Evolutionary conservation across 768 basidiomycete genomes (phyloP).

Genomic region (Rhizopogon vulgaris): DNA sequence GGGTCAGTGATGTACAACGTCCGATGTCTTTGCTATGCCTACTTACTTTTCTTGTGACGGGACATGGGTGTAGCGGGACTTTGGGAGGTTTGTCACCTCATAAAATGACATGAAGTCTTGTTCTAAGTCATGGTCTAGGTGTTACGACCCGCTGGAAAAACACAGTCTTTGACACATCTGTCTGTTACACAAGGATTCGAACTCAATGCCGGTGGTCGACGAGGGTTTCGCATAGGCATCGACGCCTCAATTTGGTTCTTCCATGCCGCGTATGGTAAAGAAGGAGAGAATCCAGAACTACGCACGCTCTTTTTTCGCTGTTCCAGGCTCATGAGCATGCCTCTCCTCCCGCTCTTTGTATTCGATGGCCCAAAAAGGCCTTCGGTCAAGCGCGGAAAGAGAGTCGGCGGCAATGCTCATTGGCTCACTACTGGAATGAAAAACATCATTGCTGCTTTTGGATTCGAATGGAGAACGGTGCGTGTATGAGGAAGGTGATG

Average conservation of each 20-base stretch:
- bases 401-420: constrained; percentile 52
- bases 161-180: constrained; percentile 71
- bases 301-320: constrained; percentile 84
- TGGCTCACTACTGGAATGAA: constrained; percentile 75
- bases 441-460: constrained; percentile 71
- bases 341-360: constrained; percentile 84
- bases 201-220: constrained; percentile 51
- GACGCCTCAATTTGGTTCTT: constrained; percentile 84
- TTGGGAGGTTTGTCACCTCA: constrained; percentile 36
- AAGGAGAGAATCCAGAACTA: constrained; percentile 85
- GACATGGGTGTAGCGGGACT: constrained; percentile 44
- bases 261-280: constrained; percentile 60
- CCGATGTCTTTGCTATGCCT: not conserved
- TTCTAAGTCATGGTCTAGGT: constrained; percentile 34
- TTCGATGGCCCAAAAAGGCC: constrained; percentile 89
- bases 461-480: constrained; percentile 71
- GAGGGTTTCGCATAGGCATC: constrained; percentile 80
- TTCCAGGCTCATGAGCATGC: constrained; percentile 66
- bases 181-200: constrained; percentile 72
- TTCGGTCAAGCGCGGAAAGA: constrained; percentile 71
- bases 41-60: not conserved
- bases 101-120: constrained; percentile 2
- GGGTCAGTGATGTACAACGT: too few relatives aligned
- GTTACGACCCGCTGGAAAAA: constrained; percentile 62
- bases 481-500: constrained; percentile 14